phyloP scores from a whole-genome alignment of 2,329 filamentous ascomycete species.

The Trichoderma cornu-damae region DNA sequence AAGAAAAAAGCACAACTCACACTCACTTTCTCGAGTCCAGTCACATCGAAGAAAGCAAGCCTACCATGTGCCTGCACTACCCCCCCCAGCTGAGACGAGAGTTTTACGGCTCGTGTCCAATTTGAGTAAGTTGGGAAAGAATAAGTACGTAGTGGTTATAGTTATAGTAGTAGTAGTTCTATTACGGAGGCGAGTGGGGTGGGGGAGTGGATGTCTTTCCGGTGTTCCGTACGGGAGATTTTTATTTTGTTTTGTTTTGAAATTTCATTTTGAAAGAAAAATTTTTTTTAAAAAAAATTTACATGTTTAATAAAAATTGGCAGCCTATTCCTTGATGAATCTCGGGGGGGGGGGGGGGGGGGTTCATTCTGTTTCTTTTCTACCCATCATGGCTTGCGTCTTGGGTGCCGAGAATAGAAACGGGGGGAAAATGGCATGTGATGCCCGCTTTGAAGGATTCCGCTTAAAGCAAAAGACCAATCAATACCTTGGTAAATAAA shows the following conservation, averaged over 20 bases:
- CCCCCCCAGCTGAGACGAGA: neutral
- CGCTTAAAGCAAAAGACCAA: neutral
- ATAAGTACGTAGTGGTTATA: too few relatives aligned
- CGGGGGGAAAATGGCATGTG: constrained; percentile 17
- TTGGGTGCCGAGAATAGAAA: constrained; percentile 1
- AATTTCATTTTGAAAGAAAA: too few relatives aligned
- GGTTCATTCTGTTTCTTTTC: constrained; percentile 7
- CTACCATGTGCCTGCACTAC: neutral
- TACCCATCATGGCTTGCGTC: constrained; percentile 1
- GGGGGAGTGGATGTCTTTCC: neutral
- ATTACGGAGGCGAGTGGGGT: neutral
- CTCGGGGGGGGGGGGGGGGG: too few relatives aligned
- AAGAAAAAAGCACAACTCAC: neutral
- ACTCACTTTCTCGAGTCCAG: too few relatives aligned
- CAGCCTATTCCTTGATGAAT: constrained; percentile 6
- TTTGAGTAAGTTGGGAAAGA: neutral
- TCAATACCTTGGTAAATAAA: neutral
- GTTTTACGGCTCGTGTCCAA: neutral
- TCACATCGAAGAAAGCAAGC: too few relatives aligned
- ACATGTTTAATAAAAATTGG: too few relatives aligned
- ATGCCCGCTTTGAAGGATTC: constrained; percentile 16
- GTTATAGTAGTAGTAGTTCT: too few relatives aligned
- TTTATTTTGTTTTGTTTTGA: too few relatives aligned
- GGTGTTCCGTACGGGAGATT: constrained; percentile 7
- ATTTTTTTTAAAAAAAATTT: too few relatives aligned